These are phyloP conservation scores for Vachellia collinsii DNA, from an alignment of 306 rosid species.

Conservation along the genomic window DNA sequence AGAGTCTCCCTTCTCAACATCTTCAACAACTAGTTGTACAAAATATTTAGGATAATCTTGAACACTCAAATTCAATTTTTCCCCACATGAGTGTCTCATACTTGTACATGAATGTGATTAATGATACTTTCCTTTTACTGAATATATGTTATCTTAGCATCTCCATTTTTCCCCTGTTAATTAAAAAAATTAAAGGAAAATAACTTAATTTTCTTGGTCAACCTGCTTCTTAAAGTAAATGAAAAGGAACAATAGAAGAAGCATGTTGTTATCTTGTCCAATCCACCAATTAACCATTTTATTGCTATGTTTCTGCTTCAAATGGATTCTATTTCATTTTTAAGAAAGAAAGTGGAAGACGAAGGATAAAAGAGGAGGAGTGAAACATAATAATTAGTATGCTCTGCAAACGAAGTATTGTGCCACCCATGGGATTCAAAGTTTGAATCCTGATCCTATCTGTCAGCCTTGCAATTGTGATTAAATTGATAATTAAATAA, in stretches of 20 bases:
- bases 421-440: slow-evolving; percentile 9
- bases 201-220: not conserved
- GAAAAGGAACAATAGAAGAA: not conserved
- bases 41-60: not conserved
- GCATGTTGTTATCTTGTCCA: not conserved
- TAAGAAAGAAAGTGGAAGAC: not conserved
- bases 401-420: not conserved
- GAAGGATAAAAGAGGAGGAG: not conserved
- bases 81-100: not conserved
- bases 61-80: slow-evolving; percentile 19
- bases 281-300: not conserved
- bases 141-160: not conserved
- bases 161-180: not conserved
- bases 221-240: not conserved
- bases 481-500: slow-evolving; percentile 43
- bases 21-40: not conserved
- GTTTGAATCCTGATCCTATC: slow-evolving; percentile 32
- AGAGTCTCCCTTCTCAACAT: slow-evolving; percentile 12
- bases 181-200: not conserved
- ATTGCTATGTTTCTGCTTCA: slow-evolving; percentile 13
- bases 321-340: slow-evolving; percentile 9
- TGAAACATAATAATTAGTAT: not conserved
- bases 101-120: slow-evolving; percentile 33
- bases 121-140: not conserved
- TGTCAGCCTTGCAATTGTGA: slow-evolving; percentile 36